Evolutionary conservation across 805 yeast genomes (phyloP), one percentile per base, ranked within the genome.

Genomic region (Lipomyces spencermartinsiae): DNA sequence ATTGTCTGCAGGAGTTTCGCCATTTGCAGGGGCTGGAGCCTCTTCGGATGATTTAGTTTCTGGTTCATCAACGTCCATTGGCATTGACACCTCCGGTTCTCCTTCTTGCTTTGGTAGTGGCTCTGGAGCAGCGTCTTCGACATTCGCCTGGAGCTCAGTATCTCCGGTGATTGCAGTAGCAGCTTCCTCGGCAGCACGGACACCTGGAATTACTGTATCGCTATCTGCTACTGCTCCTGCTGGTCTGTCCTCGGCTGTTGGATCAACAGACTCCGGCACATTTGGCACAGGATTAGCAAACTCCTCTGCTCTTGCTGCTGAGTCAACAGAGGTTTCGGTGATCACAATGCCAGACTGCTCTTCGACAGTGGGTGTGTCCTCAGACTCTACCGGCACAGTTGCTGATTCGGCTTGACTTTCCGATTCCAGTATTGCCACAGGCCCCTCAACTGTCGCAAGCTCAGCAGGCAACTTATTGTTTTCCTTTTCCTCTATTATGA

Each of bases 141-240:
- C 62, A 3, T 35, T 31, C 33, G 46, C 9, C 22, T 56, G 19
- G 39, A 10, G 14, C 53, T 25, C 49, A 37, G 53, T 7, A 58
- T 34, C 34, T 6, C n/a, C 60, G 33, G 25, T 19, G 34, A 19
- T 25, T 4, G 62, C 37, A 58, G 12, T 62, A n/a, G 9, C 34
- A 29, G 51, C 33, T 7, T 61, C 29, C 37, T 43, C 62, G n/a
- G 51, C 57, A 12, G 62, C 34, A 4, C 69, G 65, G 53, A 67
- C 70, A 57, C 64, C 70, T 1, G 67, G 53, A 55, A 67, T 64
- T 19, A 60, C 70, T 12, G 65, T 59, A 33, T 60, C 61, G 58
- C 37, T n/a, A 33, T 57, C 60, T 31, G n/a, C 60, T 35, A 56
- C 49, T n/a, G 19, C 22, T 5, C 8, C 25, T 7, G 16, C 1